Percentiles rank a stretch among this genome's conserved stretches.
These are phyloP conservation scores for Fusarium hainanense DNA, from an alignment of 2,329 filamentous ascomycete species.

Conservation along the genomic window DNA sequence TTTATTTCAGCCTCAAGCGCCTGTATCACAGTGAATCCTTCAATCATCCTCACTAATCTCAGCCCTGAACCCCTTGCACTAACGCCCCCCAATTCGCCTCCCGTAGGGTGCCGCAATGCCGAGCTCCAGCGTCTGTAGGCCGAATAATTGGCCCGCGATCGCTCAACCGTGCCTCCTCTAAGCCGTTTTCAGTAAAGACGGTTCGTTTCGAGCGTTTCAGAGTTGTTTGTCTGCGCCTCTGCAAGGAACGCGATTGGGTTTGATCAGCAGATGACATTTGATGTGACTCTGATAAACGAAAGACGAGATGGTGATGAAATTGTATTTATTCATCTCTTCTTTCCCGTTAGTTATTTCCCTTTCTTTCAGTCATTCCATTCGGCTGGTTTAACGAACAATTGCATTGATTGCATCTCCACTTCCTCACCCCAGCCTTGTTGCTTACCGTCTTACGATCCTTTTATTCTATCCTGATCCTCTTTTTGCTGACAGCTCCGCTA, in stretches of 20 bases:
- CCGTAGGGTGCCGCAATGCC: constrained; percentile 11
- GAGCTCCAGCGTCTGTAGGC: background rate
- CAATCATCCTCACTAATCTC: background rate
- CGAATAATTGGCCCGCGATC: constrained; percentile 13
- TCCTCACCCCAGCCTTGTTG: background rate
- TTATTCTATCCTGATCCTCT: constrained; percentile 1
- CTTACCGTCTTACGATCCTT: constrained; percentile 6
- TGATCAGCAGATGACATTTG: background rate
- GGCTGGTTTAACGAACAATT: background rate
- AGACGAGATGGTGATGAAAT: background rate
- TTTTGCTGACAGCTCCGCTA: constrained; percentile 2
- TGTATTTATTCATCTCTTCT: background rate
- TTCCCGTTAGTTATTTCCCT: background rate
- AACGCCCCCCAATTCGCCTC: background rate
- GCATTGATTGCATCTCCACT: background rate
- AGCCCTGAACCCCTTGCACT: background rate
- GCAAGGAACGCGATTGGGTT: constrained; percentile 12
- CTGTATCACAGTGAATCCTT: background rate
- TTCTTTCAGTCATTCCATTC: background rate
- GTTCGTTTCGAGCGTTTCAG: constrained; percentile 17
- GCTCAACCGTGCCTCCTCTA: background rate
- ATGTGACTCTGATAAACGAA: background rate
- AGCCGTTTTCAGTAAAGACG: background rate
- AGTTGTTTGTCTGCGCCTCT: constrained; percentile 17
- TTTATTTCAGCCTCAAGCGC: background rate